Percentiles rank a stretch among this genome's conserved stretches.
phyloP scores from a whole-genome alignment of 345 rosid species.

The Citrus sp. region DNA sequence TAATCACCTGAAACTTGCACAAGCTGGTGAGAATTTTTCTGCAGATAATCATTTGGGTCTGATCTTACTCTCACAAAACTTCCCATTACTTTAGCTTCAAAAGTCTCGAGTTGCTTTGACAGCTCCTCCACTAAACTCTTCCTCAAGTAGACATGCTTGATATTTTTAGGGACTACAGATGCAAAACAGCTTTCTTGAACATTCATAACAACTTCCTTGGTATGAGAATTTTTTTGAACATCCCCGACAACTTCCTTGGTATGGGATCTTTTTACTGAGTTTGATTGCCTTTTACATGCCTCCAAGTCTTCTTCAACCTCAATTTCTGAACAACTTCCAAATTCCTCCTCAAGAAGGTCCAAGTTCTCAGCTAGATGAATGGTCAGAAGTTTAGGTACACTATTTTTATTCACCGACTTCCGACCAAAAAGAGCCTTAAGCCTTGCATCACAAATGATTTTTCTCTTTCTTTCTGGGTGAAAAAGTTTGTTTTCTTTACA shows the following conservation, averaged over 20 bases:
- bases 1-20: slow-evolving; percentile 51
- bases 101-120: slow-evolving; percentile 35
- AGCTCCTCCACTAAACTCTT: slow-evolving; percentile 48
- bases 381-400: slow-evolving; percentile 27
- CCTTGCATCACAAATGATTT: slow-evolving; percentile 40
- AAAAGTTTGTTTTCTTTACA: slow-evolving; percentile 36
- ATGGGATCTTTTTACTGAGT: slow-evolving; percentile 12
- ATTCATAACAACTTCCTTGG: slow-evolving; percentile 20
- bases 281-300: slow-evolving; percentile 12
- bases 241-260: background rate
- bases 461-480: slow-evolving; percentile 36
- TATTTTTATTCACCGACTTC: slow-evolving; percentile 34
- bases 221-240: slow-evolving; percentile 7
- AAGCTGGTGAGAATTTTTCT: slow-evolving; percentile 42
- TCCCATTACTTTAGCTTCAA: slow-evolving; percentile 43
- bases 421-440: slow-evolving; percentile 38
- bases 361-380: slow-evolving; percentile 37
- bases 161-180: slow-evolving; percentile 35
- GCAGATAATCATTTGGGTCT: slow-evolving; percentile 37
- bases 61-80: slow-evolving; percentile 52
- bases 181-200: slow-evolving; percentile 33
- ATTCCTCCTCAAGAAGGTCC: slow-evolving; percentile 28
- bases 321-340: slow-evolving; percentile 4
- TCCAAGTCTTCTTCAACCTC: background rate
- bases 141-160: slow-evolving; percentile 48